Percentiles rank a stretch among this genome's conserved stretches.
Conservation (phyloP, 805 yeast species). For the Zygosaccharomyces gambellarensis region DNA sequence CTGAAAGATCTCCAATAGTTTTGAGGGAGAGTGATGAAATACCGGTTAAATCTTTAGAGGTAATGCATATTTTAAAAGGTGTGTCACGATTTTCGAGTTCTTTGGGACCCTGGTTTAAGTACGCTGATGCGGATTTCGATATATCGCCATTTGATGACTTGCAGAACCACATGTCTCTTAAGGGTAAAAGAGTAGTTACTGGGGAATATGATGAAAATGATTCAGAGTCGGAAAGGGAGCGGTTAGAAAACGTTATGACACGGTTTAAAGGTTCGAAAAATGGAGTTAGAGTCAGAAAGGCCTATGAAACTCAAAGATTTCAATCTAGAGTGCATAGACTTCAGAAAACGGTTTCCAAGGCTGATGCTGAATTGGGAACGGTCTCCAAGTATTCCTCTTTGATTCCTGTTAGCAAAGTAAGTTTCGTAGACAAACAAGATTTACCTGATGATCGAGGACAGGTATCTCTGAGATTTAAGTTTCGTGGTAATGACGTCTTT, state of each 20-base stretch:
- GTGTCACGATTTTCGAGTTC: slow-evolving; percentile 57
- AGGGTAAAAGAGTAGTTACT: slow-evolving; percentile 16
- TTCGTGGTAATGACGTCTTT: slow-evolving; percentile 68
- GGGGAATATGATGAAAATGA: slow-evolving; percentile 8
- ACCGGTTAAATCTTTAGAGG: slow-evolving; percentile 45
- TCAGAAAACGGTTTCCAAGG: slow-evolving; percentile 17
- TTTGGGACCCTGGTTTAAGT: slow-evolving; percentile 67
- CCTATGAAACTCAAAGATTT: slow-evolving; percentile 38
- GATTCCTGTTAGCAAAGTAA: slow-evolving; percentile 54
- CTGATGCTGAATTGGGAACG: slow-evolving; percentile 1
- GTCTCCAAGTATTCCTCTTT: slow-evolving; percentile 43
- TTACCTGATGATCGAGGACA: slow-evolving; percentile 1
- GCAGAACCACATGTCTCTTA: slow-evolving; percentile 39
- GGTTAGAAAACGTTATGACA: slow-evolving; percentile 44
- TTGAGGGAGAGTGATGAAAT: slow-evolving; percentile 35
- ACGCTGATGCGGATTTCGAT: slow-evolving; percentile 65
- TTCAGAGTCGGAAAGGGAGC: slow-evolving; percentile 31
- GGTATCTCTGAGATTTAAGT: slow-evolving; percentile 30
- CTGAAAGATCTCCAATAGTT: slow-evolving; percentile 39
- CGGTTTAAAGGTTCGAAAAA: slow-evolving; percentile 56
- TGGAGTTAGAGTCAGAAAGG: slow-evolving; percentile 35
- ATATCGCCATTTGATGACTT: slow-evolving; percentile 53
- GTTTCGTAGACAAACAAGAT: slow-evolving; percentile 39
- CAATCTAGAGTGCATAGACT: slow-evolving; percentile 21
- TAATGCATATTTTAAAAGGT: slow-evolving; percentile 57